Conservation (phyloP, 1,139 yeast genomes). For the Debaryomyces robertsiae region DNA sequence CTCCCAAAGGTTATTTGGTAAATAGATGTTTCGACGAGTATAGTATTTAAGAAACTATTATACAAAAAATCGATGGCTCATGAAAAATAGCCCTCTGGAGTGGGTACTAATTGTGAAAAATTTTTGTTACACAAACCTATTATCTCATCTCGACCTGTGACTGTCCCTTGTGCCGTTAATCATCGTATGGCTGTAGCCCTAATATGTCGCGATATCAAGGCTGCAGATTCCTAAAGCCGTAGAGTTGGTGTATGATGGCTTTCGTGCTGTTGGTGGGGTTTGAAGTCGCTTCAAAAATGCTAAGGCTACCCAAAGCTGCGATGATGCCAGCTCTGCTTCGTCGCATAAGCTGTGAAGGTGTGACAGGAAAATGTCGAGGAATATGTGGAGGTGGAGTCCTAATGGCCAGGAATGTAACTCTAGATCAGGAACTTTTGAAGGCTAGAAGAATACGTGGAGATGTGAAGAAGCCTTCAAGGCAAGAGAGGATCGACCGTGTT, state of each 20-base stretch:
- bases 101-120: conserved; percentile 9
- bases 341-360: no score
- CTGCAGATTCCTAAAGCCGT: no score
- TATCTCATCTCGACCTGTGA: neutral
- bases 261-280: no score
- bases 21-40: conserved; percentile 56
- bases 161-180: neutral
- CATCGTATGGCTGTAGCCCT: no score
- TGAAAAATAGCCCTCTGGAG: conserved; percentile 6
- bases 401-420: conserved; percentile 3
- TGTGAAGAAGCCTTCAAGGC: conserved; percentile 19
- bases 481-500: conserved; percentile 27
- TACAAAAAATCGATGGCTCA: neutral
- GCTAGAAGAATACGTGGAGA: neutral
- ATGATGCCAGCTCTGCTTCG: no score
- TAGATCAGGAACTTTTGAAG: conserved; percentile 6
- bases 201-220: no score
- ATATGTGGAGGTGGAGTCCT: neutral
- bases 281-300: no score
- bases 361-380: neutral
- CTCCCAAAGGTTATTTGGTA: conserved; percentile 66
- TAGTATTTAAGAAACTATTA: conserved; percentile 18
- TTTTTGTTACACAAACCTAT: conserved; percentile 7
- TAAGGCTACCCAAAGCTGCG: no score
- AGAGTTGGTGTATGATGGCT: no score